phyloP scores from a whole-genome alignment of 768 basidiomycete species.

The Calocybe indica region DNA sequence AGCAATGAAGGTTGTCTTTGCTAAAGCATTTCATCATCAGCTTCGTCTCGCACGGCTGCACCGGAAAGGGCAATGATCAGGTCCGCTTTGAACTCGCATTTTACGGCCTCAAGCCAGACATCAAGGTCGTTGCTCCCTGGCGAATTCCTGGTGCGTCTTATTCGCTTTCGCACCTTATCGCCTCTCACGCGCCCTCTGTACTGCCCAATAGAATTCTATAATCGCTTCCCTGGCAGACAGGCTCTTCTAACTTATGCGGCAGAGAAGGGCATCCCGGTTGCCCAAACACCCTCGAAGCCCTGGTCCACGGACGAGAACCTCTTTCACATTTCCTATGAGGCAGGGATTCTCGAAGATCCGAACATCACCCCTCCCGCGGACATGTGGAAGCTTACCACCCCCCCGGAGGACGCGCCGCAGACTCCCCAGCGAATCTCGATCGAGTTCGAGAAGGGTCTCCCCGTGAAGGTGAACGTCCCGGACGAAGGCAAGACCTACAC shows the following conservation, averaged over 20 bases:
- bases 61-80: slow-evolving; percentile 99
- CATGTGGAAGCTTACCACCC: slow-evolving; percentile 98
- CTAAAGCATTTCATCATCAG: slow-evolving; percentile 28
- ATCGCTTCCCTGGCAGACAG: slow-evolving; percentile 93
- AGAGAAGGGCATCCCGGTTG: slow-evolving; percentile 84
- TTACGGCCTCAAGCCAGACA: slow-evolving; percentile 96
- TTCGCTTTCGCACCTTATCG: background rate
- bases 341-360: slow-evolving; percentile 97
- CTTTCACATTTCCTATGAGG: slow-evolving; percentile 99
- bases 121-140: slow-evolving; percentile 99
- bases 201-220: slow-evolving; percentile 68
- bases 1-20: background rate
- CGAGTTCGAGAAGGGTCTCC: slow-evolving; percentile 84
- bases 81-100: slow-evolving; percentile 99
- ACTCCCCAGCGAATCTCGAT: slow-evolving; percentile 76
- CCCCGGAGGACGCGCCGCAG: slow-evolving; percentile 76
- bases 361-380: slow-evolving; percentile 88
- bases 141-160: slow-evolving; percentile 71
- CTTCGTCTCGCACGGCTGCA: slow-evolving; percentile 97
- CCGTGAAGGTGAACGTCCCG: slow-evolving; percentile 70
- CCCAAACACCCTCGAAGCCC: slow-evolving; percentile 93
- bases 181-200: background rate
- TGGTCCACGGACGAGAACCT: slow-evolving; percentile 99
- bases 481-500: slow-evolving; percentile 57
- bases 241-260: slow-evolving; percentile 89